These are phyloP conservation scores for Apiospora pterosperma DNA, from an alignment of 2,329 filamentous ascomycete species.

Conservation along the genomic window DNA sequence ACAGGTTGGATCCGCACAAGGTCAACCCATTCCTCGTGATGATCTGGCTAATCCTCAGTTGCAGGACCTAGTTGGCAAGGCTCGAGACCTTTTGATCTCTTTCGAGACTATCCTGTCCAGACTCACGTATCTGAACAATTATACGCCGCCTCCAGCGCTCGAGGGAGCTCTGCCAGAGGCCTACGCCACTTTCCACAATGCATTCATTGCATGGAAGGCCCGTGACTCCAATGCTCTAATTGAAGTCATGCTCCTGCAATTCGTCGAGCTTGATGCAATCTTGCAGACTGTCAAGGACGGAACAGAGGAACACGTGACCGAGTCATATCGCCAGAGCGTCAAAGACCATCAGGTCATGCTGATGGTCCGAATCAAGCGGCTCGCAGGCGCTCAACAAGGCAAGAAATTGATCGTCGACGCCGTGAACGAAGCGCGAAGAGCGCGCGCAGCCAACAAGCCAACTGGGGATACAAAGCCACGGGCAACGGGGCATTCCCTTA, in stretches of 20 bases:
- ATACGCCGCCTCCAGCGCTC: conserved; percentile 60
- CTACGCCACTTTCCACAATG: conserved; percentile 72
- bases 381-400: conserved; percentile 69
- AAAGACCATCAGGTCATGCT: conserved; percentile 77
- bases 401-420: conserved; percentile 72
- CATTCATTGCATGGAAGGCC: conserved; percentile 81
- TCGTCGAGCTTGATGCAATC: conserved; percentile 80
- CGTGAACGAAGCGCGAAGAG: conserved; percentile 66
- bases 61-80: conserved; percentile 73
- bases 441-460: conserved; percentile 61
- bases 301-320: conserved; percentile 68
- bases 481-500: conserved; percentile 47
- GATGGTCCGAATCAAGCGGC: conserved; percentile 74
- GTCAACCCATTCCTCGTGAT: conserved; percentile 42
- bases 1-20: conserved; percentile 44
- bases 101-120: conserved; percentile 72
- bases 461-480: conserved; percentile 69
- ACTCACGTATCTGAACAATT: conserved; percentile 63
- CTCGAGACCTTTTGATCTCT: conserved; percentile 71
- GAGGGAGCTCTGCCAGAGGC: conserved; percentile 62
- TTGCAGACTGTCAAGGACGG: conserved; percentile 80
- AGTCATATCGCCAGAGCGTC: conserved; percentile 76
- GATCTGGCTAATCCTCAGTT: conserved; percentile 60
- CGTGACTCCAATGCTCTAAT: conserved; percentile 74
- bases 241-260: conserved; percentile 82